Conservation (phyloP, 345 rosid species). For the Balakata baccata region DNA sequence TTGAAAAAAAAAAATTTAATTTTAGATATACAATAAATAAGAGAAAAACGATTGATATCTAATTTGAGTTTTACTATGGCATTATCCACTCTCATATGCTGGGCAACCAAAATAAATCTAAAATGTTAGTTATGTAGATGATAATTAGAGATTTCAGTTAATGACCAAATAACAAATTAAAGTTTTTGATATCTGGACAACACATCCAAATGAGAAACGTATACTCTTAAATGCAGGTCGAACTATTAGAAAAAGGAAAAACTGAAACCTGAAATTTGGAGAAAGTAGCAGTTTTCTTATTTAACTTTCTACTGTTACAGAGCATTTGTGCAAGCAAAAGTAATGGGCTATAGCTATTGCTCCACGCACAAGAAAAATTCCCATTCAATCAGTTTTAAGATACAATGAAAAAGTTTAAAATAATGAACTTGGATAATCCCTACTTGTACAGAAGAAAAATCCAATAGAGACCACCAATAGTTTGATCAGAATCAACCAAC, state of each 20-base stretch:
- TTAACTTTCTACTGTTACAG: slow-evolving; percentile 41
- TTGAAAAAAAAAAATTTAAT: too few relatives aligned
- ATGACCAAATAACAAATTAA: too few relatives aligned
- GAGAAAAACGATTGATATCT: too few relatives aligned
- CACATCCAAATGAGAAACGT: neutral
- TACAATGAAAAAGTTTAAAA: slow-evolving; percentile 19
- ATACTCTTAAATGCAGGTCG: neutral
- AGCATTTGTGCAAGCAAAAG: slow-evolving; percentile 28
- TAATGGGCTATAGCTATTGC: slow-evolving; percentile 22
- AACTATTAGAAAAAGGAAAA: neutral
- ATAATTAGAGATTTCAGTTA: too few relatives aligned
- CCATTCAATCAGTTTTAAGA: slow-evolving; percentile 35
- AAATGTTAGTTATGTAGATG: too few relatives aligned
- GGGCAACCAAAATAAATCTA: too few relatives aligned
- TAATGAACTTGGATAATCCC: slow-evolving; percentile 26
- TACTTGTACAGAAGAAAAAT: slow-evolving; percentile 27
- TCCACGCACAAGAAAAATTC: slow-evolving; percentile 23
- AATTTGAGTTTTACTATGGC: too few relatives aligned
- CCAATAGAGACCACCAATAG: slow-evolving; percentile 15
- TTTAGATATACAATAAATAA: too few relatives aligned
- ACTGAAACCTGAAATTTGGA: neutral
- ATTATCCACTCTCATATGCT: too few relatives aligned
- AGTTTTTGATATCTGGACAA: too few relatives aligned
- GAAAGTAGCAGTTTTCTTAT: slow-evolving; percentile 20
- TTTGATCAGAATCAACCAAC: neutral